Base-by-base conservation (phyloP, 2,329 filamentous ascomycete genomes). In the Tothia fuscella region DNA sequence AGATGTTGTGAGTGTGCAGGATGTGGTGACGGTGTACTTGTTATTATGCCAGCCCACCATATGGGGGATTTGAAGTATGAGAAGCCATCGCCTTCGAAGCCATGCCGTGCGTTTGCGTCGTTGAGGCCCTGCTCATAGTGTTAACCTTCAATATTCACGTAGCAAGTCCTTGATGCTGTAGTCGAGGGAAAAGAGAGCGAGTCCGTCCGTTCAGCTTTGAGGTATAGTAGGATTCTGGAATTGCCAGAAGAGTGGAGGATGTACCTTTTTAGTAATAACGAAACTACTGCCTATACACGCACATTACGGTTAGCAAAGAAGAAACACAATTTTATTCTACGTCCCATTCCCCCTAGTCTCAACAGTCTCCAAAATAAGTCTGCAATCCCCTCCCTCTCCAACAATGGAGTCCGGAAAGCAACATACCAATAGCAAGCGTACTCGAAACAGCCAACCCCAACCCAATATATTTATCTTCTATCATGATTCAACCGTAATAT, bases 181-280 rank as follows among this genome's bases (percentile, higher is more conserved):
- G 13, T n/a, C n/a, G n/a, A n/a, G n/a, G n/a, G n/a, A n/a, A n/a
- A n/a, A n/a, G n/a, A n/a, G n/a, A n/a, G n/a, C n/a, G n/a, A n/a
- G n/a, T n/a, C n/a, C n/a, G n/a, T n/a, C n/a, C n/a, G n/a, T n/a
- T n/a, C n/a, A n/a, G n/a, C n/a, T n/a, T n/a, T n/a, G n/a, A n/a
- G n/a, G n/a, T 29, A 13, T 29, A 29, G 26, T 29, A 29, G 26
- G 10, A 13, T 10, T 29, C 26, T 10, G 13, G 13, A 29, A 29
- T 10, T 29, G 13, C 10, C 26, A 10, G 26, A 46, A 59, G n/a
- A n/a, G n/a, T n/a, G n/a, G n/a, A n/a, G n/a, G n/a, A n/a, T 65
- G 61, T 67, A 91, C 84, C 75, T 95, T 96, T 68, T 98, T 98
- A 36, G 93, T 98, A 56, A 98, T 95, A 52, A 98, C 89, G 63